Percentiles rank a stretch among this genome's conserved stretches.
These are phyloP conservation scores for Lunularia cruciata DNA, from an alignment of 225 moss, liverwort and hornwort genomes.

Conservation along the genomic window DNA sequence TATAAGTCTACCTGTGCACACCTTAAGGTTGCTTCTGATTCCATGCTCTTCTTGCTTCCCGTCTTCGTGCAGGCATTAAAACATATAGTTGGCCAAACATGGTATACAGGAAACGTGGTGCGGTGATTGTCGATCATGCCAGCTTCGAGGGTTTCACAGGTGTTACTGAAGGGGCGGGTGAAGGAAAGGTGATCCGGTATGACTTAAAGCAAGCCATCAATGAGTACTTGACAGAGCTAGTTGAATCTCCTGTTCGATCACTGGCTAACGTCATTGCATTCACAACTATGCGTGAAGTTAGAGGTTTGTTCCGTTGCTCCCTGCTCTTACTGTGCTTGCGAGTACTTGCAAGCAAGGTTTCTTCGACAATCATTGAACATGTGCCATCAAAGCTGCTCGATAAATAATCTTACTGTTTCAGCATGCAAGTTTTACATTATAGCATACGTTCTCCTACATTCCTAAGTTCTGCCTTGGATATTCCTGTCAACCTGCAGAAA, in stretches of 20 bases:
- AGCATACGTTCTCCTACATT: no score
- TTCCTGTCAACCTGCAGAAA: conserved; percentile 24
- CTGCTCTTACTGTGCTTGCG: background rate
- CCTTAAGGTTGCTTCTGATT: no score
- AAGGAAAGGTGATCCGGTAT: conserved; percentile 21
- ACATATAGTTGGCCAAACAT: background rate
- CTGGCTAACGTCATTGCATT: conserved; percentile 35
- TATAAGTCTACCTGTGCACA: no score
- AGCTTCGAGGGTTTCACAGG: conserved; percentile 10
- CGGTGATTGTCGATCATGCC: conserved; percentile 26
- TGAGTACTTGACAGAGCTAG: conserved; percentile 26
- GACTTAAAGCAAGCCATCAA: conserved; percentile 40
- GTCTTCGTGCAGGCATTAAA: no score
- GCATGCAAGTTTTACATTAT: no score
- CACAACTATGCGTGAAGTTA: conserved; percentile 7
- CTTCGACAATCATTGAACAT: no score
- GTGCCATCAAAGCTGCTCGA: no score
- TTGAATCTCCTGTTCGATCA: conserved; percentile 28
- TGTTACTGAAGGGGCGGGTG: background rate
- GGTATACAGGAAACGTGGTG: conserved; percentile 27
- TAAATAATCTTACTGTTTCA: no score
- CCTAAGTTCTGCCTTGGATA: background rate
- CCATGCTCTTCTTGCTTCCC: no score
- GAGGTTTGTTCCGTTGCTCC: conserved; percentile 4
- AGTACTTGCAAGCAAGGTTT: no score